phyloP scores from a whole-genome alignment of 352 stramenopile species.

The Blastocystis sp. region DNA sequence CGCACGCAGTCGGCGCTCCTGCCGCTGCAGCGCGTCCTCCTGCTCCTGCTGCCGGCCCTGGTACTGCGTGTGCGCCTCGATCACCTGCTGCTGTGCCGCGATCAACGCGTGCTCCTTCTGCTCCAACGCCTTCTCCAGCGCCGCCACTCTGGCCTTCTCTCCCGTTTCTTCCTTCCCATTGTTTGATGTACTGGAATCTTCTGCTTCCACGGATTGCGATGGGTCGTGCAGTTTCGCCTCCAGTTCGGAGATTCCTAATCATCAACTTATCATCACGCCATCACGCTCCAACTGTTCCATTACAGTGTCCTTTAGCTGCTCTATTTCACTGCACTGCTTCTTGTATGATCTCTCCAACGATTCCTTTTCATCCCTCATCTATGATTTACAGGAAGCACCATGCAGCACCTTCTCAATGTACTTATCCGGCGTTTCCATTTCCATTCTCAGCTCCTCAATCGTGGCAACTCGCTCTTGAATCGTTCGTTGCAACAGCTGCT shows the following conservation, averaged over 20 bases:
- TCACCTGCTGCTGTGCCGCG: not conserved
- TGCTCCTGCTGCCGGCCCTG: not conserved
- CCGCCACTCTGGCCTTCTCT: not conserved
- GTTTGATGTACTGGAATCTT: too few species aligned
- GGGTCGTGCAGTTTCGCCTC: too few species aligned
- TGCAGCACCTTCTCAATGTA: slow-evolving; percentile 24
- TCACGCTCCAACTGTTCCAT: slow-evolving; percentile 7
- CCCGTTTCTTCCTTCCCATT: slow-evolving; percentile 2
- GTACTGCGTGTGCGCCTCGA: not conserved
- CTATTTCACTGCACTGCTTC: slow-evolving; percentile 38
- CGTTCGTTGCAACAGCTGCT: not conserved
- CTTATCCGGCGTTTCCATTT: slow-evolving; percentile 46
- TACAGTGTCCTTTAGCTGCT: not conserved
- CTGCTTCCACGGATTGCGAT: too few species aligned
- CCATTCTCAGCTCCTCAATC: not conserved
- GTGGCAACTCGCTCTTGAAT: slow-evolving; percentile 26
- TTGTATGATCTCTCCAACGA: slow-evolving; percentile 16
- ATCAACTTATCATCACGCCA: not conserved
- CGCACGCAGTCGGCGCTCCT: not conserved
- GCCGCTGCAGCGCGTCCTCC: not conserved
- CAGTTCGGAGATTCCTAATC: slow-evolving; percentile 23
- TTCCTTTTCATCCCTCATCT: slow-evolving; percentile 32
- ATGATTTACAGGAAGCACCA: not conserved
- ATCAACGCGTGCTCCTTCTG: slow-evolving; percentile 6
- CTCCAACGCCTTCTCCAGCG: not conserved